Conservation (phyloP, 768 basidiomycete species). For the Inosperma sp. region DNA sequence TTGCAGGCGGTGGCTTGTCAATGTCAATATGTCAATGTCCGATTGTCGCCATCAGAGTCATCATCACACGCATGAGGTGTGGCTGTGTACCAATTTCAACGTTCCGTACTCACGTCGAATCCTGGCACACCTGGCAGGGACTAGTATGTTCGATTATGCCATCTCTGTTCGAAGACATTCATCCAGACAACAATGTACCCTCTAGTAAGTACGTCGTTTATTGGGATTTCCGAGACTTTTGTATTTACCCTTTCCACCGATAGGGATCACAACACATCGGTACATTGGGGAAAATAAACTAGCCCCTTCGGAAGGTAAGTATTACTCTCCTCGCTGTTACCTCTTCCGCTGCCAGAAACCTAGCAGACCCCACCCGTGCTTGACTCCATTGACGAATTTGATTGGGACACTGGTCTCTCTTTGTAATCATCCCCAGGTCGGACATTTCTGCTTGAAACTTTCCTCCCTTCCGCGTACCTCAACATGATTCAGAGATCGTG, state of each 20-base stretch:
- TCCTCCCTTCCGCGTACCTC: slow-evolving; percentile 93
- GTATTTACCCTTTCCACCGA: slow-evolving; percentile 69
- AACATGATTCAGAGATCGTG: slow-evolving; percentile 97
- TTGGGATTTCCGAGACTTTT: background rate
- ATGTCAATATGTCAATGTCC: too few relatives aligned
- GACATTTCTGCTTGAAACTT: slow-evolving; percentile 89
- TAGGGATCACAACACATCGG: slow-evolving; percentile 87
- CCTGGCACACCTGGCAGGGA: slow-evolving; percentile 84
- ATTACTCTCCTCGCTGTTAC: slow-evolving; percentile 28
- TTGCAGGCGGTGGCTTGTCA: too few relatives aligned
- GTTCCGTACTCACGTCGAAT: too few relatives aligned
- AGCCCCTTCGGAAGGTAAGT: slow-evolving; percentile 54
- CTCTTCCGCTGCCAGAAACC: too few relatives aligned
- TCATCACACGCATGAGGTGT: too few relatives aligned
- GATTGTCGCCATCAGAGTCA: too few relatives aligned
- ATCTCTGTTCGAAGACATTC: slow-evolving; percentile 74
- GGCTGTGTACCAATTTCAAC: too few relatives aligned
- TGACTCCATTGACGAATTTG: slow-evolving; percentile 96
- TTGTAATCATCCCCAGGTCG: slow-evolving; percentile 94
- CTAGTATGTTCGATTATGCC: slow-evolving; percentile 97
- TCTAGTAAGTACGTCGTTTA: slow-evolving; percentile 36
- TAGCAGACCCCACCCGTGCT: slow-evolving; percentile 70
- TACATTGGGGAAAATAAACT: slow-evolving; percentile 99
- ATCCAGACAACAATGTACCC: slow-evolving; percentile 71
- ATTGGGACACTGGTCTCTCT: slow-evolving; percentile 96